These are phyloP conservation scores for Cryptomeria japonica DNA, from an alignment of 75 land plant genomes.

Conservation along the genomic window DNA sequence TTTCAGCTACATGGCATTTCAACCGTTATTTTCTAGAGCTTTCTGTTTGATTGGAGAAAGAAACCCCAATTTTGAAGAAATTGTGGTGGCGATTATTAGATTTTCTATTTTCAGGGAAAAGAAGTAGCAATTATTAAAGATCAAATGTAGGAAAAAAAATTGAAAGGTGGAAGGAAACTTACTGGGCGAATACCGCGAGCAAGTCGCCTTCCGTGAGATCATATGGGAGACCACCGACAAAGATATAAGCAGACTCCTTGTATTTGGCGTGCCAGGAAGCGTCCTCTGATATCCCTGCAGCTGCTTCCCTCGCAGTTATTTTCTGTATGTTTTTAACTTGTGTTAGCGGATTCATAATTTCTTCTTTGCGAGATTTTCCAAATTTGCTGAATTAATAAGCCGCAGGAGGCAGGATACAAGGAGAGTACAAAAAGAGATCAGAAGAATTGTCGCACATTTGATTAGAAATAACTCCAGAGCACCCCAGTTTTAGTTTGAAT, in stretches of 20 bases:
- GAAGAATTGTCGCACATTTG: not conserved
- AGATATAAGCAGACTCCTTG: conserved; percentile 92
- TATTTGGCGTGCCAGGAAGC: conserved; percentile 98
- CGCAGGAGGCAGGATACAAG: not conserved
- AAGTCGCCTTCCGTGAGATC: conserved; percentile 98
- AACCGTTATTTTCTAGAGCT: not conserved
- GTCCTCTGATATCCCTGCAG: conserved; percentile 77
- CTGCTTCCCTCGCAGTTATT: conserved; percentile 77
- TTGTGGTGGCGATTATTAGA: not conserved
- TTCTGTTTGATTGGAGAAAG: not conserved
- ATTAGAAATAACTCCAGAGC: not conserved
- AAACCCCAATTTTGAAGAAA: not conserved
- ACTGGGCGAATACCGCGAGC: conserved; percentile 97
- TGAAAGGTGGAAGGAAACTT: conserved; percentile 10
- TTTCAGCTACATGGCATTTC: not conserved
- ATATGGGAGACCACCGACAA: conserved; percentile 80
- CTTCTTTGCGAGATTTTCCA: not conserved
- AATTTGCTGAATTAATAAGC: not conserved
- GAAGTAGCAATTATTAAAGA: not conserved
- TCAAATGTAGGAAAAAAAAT: not conserved
- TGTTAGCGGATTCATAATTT: conserved; percentile 89
- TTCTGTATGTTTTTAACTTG: conserved; percentile 88
- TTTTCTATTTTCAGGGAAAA: not conserved
- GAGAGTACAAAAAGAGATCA: not conserved
- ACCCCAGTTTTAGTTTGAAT: too few species aligned